phyloP scores from a whole-genome alignment of 2,329 filamentous ascomycete genomes.

The Phyllosticta capitalensis region DNA sequence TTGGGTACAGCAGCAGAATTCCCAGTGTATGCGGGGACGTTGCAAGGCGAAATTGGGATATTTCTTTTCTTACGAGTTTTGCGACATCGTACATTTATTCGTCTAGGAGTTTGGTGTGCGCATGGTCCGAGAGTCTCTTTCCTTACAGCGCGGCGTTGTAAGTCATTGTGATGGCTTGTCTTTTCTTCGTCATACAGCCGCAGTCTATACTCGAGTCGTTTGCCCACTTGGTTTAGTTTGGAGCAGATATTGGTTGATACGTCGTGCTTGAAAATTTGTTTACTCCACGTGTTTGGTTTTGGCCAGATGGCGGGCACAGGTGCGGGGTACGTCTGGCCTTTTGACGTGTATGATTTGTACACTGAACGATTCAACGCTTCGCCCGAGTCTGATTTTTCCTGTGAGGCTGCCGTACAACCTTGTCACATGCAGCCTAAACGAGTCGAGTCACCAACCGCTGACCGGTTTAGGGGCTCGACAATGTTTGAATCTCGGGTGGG shows the following conservation, averaged over 20 bases:
- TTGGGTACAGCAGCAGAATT: conserved; percentile 8
- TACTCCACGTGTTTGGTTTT: not conserved
- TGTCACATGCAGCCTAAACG: too few species aligned
- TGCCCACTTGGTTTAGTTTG: not conserved
- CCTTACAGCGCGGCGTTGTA: not conserved
- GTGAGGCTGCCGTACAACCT: too few species aligned
- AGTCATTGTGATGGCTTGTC: too few species aligned
- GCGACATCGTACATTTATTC: not conserved
- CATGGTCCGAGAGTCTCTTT: not conserved
- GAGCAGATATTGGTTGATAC: not conserved
- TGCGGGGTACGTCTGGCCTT: too few species aligned
- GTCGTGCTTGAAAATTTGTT: not conserved
- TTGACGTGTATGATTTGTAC: too few species aligned
- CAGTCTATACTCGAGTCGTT: not conserved
- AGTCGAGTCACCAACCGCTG: too few species aligned
- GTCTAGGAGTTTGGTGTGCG: not conserved
- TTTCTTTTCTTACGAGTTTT: not conserved
- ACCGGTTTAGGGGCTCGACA: too few species aligned
- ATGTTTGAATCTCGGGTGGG: too few species aligned
- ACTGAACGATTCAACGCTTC: too few species aligned
- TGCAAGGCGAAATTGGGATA: conserved; percentile 2
- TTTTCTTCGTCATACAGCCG: not conserved
- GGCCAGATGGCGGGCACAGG: too few species aligned
- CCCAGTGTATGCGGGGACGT: not conserved
- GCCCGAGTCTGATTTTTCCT: too few species aligned